Evolutionary conservation across 768 basidiomycete genomes (phyloP), one percentile per base, ranked within the genome.

Genomic region (Tylopilus felleus): DNA sequence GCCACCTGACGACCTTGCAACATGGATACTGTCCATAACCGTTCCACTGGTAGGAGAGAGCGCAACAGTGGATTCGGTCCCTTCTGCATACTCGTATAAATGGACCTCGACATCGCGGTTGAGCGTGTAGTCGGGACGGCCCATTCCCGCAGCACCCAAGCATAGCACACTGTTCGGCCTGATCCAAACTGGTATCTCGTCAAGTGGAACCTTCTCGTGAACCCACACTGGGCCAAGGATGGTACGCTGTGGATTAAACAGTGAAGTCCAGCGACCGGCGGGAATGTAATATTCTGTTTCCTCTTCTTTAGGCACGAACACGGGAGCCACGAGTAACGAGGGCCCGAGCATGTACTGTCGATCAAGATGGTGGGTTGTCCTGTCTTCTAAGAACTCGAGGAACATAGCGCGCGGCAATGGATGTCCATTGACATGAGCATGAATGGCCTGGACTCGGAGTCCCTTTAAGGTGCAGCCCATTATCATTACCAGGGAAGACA

Each of bases 131-230:
- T 25, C 75, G 72, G 29, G 71, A 62, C 17, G 84, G 80, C 5
- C 85, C 84, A n/a, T 87, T 74, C 49, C 77, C 6, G 47, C 33
- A 2, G 46, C 16, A 36, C 60, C 59, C 25, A 62, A 23, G 27
- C 60, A 70, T 19, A 89, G 66, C 19, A 87, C 75, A 16, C 77
- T 79, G 35, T 78, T 80, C 25, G 78, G 77, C 35, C 82, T 75
- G 35, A 88, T 80, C 80, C 80, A 88, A 27, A 88, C 80, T 16
- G 85, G 86, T 33, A 89, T 76, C 52, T 80, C 77, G 60, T 84
- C 78, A 36, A 86, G 67, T 23, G 83, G 78, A n/a, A 86, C 81
- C 51, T 78, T 71, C 59, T 84, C 82, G 48, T 77, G 77, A 55
- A 88, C 71, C 85, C 85, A 88, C 17, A 60, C 58, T 0, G 85